Conservation (phyloP, 441 rosid genomes). For the Populus trichocarpa region DNA sequence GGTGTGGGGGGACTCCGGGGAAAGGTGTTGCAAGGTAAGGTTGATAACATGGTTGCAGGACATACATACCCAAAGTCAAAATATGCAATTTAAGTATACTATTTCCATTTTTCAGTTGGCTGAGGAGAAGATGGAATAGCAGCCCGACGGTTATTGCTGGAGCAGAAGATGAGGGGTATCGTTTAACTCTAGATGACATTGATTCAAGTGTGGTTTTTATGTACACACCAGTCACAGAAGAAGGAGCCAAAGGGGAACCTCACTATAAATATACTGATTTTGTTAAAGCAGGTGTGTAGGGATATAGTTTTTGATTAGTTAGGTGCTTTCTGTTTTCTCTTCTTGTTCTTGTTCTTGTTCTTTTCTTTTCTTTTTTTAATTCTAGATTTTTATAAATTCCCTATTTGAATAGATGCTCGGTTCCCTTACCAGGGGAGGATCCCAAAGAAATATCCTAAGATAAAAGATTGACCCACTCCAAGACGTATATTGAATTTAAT, state of each 20-base stretch:
- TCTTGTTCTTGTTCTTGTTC: background rate
- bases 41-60: constrained; percentile 2
- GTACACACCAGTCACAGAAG: constrained; percentile 97
- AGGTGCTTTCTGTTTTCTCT: constrained; percentile 1
- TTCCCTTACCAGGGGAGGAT: background rate
- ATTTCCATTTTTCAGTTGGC: constrained; percentile 54
- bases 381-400: background rate
- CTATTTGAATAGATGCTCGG: background rate
- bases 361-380: background rate
- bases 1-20: constrained; percentile 99
- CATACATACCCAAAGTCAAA: background rate
- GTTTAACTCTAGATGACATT: constrained; percentile 71
- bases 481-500: background rate
- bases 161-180: constrained; percentile 92
- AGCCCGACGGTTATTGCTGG: constrained; percentile 90
- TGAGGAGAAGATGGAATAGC: constrained; percentile 95
- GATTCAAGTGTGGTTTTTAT: constrained; percentile 97
- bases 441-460: background rate
- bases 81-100: background rate
- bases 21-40: constrained; percentile 85
- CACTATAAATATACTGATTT: constrained; percentile 95
- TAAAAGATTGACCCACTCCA: background rate
- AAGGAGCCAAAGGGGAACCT: constrained; percentile 97
- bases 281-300: constrained; percentile 77
- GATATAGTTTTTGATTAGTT: constrained; percentile 9